A percentile compares a stretch with the other conserved stretches of the same genome.
Evolutionary conservation across 768 basidiomycete genomes (phyloP).

Genomic region (Hygrocybe punicea): DNA sequence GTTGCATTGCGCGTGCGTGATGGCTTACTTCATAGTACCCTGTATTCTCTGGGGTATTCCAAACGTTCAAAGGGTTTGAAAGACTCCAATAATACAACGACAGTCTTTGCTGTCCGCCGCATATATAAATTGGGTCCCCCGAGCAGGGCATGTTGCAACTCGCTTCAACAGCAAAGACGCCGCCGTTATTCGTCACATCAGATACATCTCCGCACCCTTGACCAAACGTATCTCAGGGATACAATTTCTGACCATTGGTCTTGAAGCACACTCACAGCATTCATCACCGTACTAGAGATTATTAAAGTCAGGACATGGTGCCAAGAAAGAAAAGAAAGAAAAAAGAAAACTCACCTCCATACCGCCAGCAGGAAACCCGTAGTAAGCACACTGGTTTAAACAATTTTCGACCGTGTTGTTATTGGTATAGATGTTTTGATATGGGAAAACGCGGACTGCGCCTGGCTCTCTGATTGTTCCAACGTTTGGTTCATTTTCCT

Average conservation of each 20-base stretch:
- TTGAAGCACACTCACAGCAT: constrained; percentile 56
- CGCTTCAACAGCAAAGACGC: constrained; percentile 38
- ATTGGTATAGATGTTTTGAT: constrained; percentile 47
- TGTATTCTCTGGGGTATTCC: constrained; percentile 62
- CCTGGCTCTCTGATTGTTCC: constrained; percentile 45
- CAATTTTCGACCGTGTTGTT: constrained; percentile 68
- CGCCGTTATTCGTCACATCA: constrained; percentile 45
- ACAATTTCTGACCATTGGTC: neutral
- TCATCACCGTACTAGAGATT: constrained; percentile 52
- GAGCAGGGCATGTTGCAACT: constrained; percentile 57
- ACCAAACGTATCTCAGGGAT: neutral
- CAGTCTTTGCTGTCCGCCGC: constrained; percentile 57
- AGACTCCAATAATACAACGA: constrained; percentile 52
- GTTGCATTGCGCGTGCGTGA: neutral
- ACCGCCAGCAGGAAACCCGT: constrained; percentile 69
- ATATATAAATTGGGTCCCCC: constrained; percentile 66
- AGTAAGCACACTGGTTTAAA: constrained; percentile 63
- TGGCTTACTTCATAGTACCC: constrained; percentile 65
- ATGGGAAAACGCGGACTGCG: constrained; percentile 48
- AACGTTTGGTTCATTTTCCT: neutral
- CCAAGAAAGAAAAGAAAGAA: too few species aligned
- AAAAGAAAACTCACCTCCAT: constrained; percentile 44
- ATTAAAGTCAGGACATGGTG: neutral
- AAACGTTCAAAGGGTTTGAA: constrained; percentile 48
- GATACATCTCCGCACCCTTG: constrained; percentile 68